Percentiles rank a stretch among this genome's conserved stretches.
Evolutionary conservation across 83 land plant species (phyloP).

Genomic region (Diphasiastrum complanatum): DNA sequence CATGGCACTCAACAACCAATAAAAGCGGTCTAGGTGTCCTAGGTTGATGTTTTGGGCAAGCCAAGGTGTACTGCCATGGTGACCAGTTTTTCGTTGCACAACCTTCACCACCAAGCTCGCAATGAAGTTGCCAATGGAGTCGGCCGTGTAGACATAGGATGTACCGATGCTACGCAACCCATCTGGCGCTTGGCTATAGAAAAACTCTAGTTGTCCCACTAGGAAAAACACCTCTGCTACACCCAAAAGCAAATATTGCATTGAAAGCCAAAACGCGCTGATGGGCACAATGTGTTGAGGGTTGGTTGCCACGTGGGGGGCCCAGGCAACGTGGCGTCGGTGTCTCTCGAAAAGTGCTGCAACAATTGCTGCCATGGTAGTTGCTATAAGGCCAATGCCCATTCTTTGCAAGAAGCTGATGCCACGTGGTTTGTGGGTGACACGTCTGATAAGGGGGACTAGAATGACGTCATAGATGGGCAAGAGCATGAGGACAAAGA

Average conservation of each 20-base stretch:
- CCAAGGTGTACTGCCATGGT: constrained; percentile 28
- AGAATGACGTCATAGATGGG: constrained; percentile 31
- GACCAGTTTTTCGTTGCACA: constrained; percentile 35
- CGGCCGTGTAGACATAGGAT: constrained; percentile 54
- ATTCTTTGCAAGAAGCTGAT: constrained; percentile 61
- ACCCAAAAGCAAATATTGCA: constrained; percentile 56
- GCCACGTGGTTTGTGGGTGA: constrained; percentile 57
- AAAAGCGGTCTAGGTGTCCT: constrained; percentile 50
- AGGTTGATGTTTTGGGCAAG: constrained; percentile 48
- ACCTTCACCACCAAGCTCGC: constrained; percentile 45
- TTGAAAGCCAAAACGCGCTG: constrained; percentile 52
- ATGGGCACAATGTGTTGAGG: constrained; percentile 37
- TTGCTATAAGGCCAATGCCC: constrained; percentile 48
- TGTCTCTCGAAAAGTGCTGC: constrained; percentile 48
- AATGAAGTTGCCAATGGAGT: constrained; percentile 47
- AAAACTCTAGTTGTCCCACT: constrained; percentile 55
- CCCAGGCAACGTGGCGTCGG: constrained; percentile 37
- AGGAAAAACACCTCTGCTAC: constrained; percentile 56
- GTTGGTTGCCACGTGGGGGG: constrained; percentile 25
- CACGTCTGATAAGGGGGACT: constrained; percentile 37
- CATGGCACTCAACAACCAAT: constrained; percentile 47
- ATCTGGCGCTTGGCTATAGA: constrained; percentile 63
- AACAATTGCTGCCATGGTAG: constrained; percentile 46
- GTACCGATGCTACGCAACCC: constrained; percentile 64
- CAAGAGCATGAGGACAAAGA: constrained; percentile 48